A percentile compares a stretch with the other conserved stretches of the same genome.
Evolutionary conservation across 192 early-diverging fungal genomes (phyloP).

Genomic region (Diversispora epigaea): DNA sequence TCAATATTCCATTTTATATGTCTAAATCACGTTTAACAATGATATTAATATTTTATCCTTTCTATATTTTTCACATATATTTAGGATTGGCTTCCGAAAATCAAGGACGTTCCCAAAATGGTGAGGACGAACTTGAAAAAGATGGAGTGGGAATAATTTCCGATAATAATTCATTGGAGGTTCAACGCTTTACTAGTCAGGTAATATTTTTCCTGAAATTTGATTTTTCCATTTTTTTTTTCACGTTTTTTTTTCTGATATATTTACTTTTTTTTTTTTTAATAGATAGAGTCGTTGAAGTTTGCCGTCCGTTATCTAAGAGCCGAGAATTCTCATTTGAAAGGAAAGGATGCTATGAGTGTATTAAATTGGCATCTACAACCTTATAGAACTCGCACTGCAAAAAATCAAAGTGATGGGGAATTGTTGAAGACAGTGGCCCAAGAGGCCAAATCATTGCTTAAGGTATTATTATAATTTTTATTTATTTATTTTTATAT

Average conservation of each 20-base stretch:
- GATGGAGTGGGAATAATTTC: background rate
- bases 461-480: constrained; percentile 41
- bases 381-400: background rate
- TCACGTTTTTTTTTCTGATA: constrained; percentile 19
- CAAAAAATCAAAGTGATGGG: constrained; percentile 19
- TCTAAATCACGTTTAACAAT: background rate
- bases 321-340: constrained; percentile 80
- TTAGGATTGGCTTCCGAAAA: background rate
- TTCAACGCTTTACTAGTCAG: constrained; percentile 12
- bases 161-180: background rate
- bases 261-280: background rate
- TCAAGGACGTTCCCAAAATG: background rate
- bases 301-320: constrained; percentile 74
- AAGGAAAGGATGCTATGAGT: constrained; percentile 55
- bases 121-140: background rate
- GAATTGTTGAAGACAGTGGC: constrained; percentile 42
- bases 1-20: background rate
- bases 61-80: background rate
- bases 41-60: background rate
- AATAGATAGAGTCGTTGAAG: constrained; percentile 71
- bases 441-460: constrained; percentile 47
- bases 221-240: background rate
- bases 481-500: background rate
- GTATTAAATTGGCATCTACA: constrained; percentile 36
- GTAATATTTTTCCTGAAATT: constrained; percentile 1